Conservation (phyloP, 352 stramenopile species). For the Phytophthora aleatoria region DNA sequence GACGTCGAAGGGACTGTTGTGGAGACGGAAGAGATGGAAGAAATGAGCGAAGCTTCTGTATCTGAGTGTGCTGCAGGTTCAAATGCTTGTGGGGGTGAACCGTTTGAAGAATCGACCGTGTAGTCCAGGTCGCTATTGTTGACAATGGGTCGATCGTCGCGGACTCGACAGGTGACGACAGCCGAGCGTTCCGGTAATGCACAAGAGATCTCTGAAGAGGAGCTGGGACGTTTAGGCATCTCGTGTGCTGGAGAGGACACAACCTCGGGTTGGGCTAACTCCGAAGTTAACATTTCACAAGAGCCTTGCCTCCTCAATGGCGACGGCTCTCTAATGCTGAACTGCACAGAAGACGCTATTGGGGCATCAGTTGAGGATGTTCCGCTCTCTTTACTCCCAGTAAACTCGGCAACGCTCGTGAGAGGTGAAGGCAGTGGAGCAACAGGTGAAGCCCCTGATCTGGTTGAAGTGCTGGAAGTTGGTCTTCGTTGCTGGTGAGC, state of each 20-base stretch:
- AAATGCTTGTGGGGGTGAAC: slow-evolving; percentile 6
- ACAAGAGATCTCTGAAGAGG: slow-evolving; percentile 14
- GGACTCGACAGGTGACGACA: slow-evolving; percentile 16
- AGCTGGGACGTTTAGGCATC: not conserved
- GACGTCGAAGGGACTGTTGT: slow-evolving; percentile 9
- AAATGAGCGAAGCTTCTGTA: slow-evolving; percentile 8
- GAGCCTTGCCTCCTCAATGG: slow-evolving; percentile 14
- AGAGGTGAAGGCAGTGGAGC: slow-evolving; percentile 27
- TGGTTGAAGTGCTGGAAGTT: slow-evolving; percentile 15
- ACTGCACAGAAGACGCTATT: slow-evolving; percentile 4
- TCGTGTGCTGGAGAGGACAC: slow-evolving; percentile 1
- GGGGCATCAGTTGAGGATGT: not conserved
- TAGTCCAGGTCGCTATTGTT: slow-evolving; percentile 25
- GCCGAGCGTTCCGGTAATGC: slow-evolving; percentile 13
- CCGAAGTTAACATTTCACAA: slow-evolving; percentile 24
- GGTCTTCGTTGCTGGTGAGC: slow-evolving; percentile 36
- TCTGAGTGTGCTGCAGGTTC: slow-evolving; percentile 10
- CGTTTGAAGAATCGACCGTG: slow-evolving; percentile 29
- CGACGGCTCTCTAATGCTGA: slow-evolving; percentile 14
- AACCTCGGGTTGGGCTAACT: slow-evolving; percentile 17
- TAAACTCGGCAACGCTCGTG: slow-evolving; percentile 2
- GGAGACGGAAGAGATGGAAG: slow-evolving; percentile 29
- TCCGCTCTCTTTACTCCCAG: slow-evolving; percentile 14
- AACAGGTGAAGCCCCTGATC: slow-evolving; percentile 23
- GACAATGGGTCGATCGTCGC: slow-evolving; percentile 2